phyloP scores from a whole-genome alignment of 495 filamentous ascomycete genomes.

The Penicillium ucsense region DNA sequence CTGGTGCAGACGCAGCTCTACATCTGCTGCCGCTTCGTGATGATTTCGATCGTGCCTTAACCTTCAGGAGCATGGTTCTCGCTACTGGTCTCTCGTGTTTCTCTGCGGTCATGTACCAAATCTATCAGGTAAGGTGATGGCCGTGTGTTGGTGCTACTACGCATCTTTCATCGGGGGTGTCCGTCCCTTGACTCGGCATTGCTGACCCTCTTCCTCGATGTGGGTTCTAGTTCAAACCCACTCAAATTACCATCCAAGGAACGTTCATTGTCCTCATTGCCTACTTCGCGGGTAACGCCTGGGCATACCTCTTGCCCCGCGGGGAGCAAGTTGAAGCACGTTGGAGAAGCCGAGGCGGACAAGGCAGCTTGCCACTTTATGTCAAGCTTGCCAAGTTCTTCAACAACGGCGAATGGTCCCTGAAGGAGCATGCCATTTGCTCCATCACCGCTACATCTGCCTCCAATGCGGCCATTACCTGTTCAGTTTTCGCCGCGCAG shows the following conservation, averaged over 20 bases:
- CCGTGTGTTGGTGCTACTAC: not conserved
- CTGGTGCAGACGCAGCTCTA: constrained; percentile 18
- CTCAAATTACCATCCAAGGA: constrained; percentile 18
- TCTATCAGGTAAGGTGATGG: constrained; percentile 24
- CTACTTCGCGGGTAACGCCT: constrained; percentile 30
- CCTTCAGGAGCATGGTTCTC: constrained; percentile 36
- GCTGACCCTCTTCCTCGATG: not conserved
- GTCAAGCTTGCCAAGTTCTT: constrained; percentile 15
- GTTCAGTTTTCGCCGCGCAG: constrained; percentile 20
- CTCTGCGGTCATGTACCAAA: constrained; percentile 40
- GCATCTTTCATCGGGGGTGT: too few relatives aligned
- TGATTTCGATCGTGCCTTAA: constrained; percentile 34
- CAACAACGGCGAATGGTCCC: constrained; percentile 21
- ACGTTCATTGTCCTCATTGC: constrained; percentile 32
- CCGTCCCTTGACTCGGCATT: not conserved
- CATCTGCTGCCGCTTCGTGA: constrained; percentile 36
- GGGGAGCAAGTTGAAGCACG: constrained; percentile 24
- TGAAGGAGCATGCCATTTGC: constrained; percentile 26
- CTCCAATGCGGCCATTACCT: constrained; percentile 11
- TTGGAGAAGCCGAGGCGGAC: constrained; percentile 16
- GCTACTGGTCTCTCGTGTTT: constrained; percentile 35
- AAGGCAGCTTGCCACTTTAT: constrained; percentile 12
- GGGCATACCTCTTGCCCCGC: constrained; percentile 33
- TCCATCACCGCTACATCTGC: constrained; percentile 21
- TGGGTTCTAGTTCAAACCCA: constrained; percentile 21